These are phyloP conservation scores for Trichoderma sp. DNA, from an alignment of 2,329 filamentous ascomycete genomes.

Conservation along the genomic window DNA sequence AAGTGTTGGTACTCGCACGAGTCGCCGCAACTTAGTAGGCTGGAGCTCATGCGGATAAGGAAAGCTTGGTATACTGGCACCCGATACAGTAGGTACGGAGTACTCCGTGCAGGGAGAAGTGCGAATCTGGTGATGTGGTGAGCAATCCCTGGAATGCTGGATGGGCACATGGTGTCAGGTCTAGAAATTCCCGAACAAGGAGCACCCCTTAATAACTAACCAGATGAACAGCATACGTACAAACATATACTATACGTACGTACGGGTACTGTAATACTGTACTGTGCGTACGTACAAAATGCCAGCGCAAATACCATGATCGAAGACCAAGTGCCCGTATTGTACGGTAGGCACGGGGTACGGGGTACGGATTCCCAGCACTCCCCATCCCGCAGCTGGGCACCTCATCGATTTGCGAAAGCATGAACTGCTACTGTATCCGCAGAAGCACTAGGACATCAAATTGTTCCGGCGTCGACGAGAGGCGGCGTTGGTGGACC, in stretches of 20 bases:
- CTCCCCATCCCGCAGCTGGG: not conserved
- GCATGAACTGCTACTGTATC: not conserved
- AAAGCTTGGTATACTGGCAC: not conserved
- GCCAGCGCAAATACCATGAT: not conserved
- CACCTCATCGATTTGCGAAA: not conserved
- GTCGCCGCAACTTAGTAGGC: not conserved
- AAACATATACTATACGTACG: too few relatives aligned
- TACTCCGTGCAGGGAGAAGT: constrained; percentile 7
- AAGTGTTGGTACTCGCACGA: not conserved
- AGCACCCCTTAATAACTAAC: not conserved
- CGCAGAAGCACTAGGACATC: not conserved
- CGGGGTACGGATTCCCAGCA: not conserved
- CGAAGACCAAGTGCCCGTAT: not conserved
- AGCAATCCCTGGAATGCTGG: not conserved
- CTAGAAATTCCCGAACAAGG: constrained; percentile 1
- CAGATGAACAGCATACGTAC: not conserved
- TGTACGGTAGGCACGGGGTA: not conserved
- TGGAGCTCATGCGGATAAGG: not conserved
- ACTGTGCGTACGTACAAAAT: not conserved
- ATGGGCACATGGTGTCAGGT: constrained; percentile 3
- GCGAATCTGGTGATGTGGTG: not conserved
- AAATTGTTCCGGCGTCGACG: not conserved
- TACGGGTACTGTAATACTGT: too few relatives aligned
- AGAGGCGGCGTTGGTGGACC: not conserved
- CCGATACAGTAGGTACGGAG: constrained; percentile 4